These are phyloP conservation scores for Beauveria varroae DNA, from an alignment of 2,329 filamentous ascomycete genomes.

Conservation along the genomic window DNA sequence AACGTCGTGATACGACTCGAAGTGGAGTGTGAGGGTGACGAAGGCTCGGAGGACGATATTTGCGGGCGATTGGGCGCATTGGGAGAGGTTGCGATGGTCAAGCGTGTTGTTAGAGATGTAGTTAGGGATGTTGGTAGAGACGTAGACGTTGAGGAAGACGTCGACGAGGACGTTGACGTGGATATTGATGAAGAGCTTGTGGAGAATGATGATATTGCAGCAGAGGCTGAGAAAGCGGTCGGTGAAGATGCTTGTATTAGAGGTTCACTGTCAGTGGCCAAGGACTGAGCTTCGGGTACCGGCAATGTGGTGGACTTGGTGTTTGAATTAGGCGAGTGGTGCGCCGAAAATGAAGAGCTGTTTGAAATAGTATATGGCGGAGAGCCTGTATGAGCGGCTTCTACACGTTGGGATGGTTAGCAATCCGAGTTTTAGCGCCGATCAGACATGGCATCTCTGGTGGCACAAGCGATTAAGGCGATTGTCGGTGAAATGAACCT, in stretches of 20 bases:
- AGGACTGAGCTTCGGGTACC: background rate
- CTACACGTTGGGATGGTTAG: background rate
- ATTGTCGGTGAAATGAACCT: background rate
- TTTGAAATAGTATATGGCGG: slow-evolving; percentile 3
- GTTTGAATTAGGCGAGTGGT: background rate
- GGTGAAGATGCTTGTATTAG: background rate
- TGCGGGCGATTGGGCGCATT: background rate
- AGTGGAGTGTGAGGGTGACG: background rate
- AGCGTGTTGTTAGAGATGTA: background rate
- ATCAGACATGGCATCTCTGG: background rate
- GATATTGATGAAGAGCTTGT: background rate
- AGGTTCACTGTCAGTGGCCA: background rate
- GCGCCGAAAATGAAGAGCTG: background rate
- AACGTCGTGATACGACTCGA: background rate
- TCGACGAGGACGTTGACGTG: too few species aligned
- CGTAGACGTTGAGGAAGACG: too few species aligned
- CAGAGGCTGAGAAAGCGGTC: background rate
- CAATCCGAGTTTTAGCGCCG: background rate
- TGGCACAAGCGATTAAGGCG: background rate
- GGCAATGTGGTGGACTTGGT: background rate
- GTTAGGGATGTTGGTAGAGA: background rate
- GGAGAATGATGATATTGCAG: background rate
- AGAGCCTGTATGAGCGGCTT: background rate
- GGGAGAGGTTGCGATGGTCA: background rate
- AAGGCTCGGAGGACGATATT: background rate